phyloP scores from a whole-genome alignment of 2,329 filamentous ascomycete species.

The Apiospora koreana region DNA sequence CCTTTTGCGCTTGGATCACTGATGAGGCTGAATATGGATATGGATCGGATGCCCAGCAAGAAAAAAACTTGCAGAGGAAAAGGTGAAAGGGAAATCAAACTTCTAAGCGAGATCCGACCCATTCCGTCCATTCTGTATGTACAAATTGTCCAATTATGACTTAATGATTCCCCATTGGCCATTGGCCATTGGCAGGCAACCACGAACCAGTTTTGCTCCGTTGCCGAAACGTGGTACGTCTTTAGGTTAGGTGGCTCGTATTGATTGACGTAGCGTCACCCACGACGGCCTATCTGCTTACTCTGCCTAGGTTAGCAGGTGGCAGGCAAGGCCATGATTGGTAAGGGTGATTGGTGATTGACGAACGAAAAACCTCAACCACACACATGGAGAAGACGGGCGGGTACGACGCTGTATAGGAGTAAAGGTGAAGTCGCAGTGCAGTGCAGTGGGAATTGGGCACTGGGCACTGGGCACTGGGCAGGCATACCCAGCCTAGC shows the following conservation, averaged over 20 bases:
- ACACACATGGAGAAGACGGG: not conserved
- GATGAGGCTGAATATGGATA: not conserved
- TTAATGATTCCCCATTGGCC: not conserved
- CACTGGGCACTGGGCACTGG: no score
- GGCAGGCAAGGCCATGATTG: not conserved
- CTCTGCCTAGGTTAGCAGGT: not conserved
- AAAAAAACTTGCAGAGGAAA: not conserved
- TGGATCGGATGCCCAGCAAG: not conserved
- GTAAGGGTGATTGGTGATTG: not conserved
- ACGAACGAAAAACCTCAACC: not conserved
- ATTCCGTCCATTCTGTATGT: not conserved
- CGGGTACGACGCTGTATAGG: constrained; percentile 2
- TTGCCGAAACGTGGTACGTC: constrained; percentile 1
- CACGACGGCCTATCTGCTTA: not conserved
- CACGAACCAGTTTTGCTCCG: not conserved
- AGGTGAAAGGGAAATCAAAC: not conserved
- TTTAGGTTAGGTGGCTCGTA: not conserved
- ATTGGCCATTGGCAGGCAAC: no score
- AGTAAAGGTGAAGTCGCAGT: not conserved
- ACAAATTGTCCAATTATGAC: not conserved
- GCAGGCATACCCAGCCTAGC: not conserved
- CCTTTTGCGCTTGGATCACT: constrained; percentile 4
- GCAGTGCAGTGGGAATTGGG: not conserved
- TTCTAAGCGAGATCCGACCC: not conserved
- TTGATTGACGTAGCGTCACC: constrained; percentile 1